phyloP scores from a whole-genome alignment of 225 moss, liverwort and hornwort species.

The Takakia lepidozioides region DNA sequence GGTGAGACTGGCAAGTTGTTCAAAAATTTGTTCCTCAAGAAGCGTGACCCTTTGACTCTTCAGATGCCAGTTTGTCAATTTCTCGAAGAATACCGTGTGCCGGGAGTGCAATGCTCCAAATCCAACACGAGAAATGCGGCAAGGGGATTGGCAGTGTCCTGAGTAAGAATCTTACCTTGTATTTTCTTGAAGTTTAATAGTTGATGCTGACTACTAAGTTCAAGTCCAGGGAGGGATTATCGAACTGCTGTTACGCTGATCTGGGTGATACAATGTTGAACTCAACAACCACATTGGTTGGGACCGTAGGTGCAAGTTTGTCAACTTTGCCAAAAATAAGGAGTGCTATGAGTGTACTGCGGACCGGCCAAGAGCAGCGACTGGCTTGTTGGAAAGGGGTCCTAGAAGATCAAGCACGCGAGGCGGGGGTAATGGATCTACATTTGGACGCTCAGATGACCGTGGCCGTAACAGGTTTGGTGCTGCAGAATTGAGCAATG shows the following conservation, averaged over 20 bases:
- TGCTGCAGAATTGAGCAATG: slow-evolving; percentile 16
- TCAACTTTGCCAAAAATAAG: slow-evolving; percentile 49
- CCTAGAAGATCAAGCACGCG: slow-evolving; percentile 16
- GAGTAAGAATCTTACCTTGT: slow-evolving; percentile 24
- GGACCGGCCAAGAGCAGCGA: slow-evolving; percentile 37
- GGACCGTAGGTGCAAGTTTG: slow-evolving; percentile 55
- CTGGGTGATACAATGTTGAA: neutral
- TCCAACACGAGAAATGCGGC: slow-evolving; percentile 34
- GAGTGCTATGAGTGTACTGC: slow-evolving; percentile 55
- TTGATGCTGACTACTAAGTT: neutral
- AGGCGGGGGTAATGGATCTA: slow-evolving; percentile 22
- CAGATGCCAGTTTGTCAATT: no score
- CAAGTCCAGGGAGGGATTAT: neutral
- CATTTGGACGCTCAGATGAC: slow-evolving; percentile 26
- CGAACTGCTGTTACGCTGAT: neutral
- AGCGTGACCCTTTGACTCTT: no score
- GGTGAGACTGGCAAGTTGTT: no score
- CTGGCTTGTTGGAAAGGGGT: slow-evolving; percentile 22
- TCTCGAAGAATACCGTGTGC: slow-evolving; percentile 42
- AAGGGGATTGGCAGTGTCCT: slow-evolving; percentile 59
- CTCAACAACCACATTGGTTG: no score
- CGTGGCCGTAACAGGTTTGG: slow-evolving; percentile 22
- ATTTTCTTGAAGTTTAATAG: neutral
- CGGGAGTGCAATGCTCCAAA: slow-evolving; percentile 40
- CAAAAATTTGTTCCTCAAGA: no score